A percentile compares a stretch with the other conserved stretches of the same genome.
phyloP scores from a whole-genome alignment of 192 early-diverging fungal genomes.

The Coemansia sp. region DNA sequence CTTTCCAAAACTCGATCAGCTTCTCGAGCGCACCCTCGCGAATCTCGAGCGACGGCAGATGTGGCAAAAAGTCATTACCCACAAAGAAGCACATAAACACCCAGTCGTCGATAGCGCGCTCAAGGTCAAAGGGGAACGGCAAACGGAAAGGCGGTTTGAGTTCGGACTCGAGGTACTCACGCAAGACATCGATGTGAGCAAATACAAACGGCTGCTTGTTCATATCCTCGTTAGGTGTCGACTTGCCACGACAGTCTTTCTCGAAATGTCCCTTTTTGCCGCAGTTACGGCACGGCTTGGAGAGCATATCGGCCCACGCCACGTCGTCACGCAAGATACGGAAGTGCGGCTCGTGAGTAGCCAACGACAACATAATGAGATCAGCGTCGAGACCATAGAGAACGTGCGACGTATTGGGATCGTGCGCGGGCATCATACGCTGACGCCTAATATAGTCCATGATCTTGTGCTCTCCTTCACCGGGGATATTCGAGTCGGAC shows the following conservation, averaged over 20 bases:
- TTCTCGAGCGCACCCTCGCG: slow-evolving; percentile 92
- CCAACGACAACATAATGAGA: slow-evolving; percentile 95
- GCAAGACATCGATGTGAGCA: slow-evolving; percentile 75
- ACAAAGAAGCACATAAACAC: slow-evolving; percentile 97
- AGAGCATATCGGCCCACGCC: slow-evolving; percentile 75
- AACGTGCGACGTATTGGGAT: slow-evolving; percentile 93
- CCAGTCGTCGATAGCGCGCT: slow-evolving; percentile 96
- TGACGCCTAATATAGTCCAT: slow-evolving; percentile 94
- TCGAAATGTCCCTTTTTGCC: slow-evolving; percentile 69
- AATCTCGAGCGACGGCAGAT: slow-evolving; percentile 92
- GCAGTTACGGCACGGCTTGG: slow-evolving; percentile 67
- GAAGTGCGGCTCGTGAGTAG: slow-evolving; percentile 97
- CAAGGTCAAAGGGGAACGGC: slow-evolving; percentile 83
- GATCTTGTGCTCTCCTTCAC: slow-evolving; percentile 99
- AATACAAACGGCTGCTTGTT: slow-evolving; percentile 78
- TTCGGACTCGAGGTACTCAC: slow-evolving; percentile 91
- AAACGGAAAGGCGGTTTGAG: slow-evolving; percentile 66
- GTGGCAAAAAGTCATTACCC: slow-evolving; percentile 97
- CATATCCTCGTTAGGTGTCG: slow-evolving; percentile 25
- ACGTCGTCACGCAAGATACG: slow-evolving; percentile 95
- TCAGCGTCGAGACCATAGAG: slow-evolving; percentile 96
- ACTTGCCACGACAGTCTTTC: slow-evolving; percentile 25
- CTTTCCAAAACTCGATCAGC: slow-evolving; percentile 90
- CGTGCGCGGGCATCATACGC: slow-evolving; percentile 75
- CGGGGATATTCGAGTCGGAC: slow-evolving; percentile 94